Conservation (phyloP, 2,329 filamentous ascomycete genomes). For the Pleoardoris graminearum region DNA sequence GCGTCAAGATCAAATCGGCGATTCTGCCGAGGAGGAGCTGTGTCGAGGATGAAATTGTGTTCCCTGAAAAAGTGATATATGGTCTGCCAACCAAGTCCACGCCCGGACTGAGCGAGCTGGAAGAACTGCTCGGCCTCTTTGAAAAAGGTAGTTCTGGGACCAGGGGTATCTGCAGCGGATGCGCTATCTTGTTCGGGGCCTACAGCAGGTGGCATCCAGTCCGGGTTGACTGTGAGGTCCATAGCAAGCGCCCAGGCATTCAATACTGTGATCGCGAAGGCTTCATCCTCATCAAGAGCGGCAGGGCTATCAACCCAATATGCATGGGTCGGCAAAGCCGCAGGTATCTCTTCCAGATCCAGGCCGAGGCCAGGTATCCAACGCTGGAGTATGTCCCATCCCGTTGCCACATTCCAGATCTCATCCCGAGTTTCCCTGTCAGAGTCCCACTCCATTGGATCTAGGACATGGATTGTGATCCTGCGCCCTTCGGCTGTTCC, state of each 20-base stretch:
- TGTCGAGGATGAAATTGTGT: slow-evolving; percentile 9
- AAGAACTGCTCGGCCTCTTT: slow-evolving; percentile 9
- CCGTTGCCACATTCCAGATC: neutral
- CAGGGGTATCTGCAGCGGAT: neutral
- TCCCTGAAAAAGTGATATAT: slow-evolving; percentile 16
- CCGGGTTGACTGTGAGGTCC: slow-evolving; percentile 14
- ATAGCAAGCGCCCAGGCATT: slow-evolving; percentile 26
- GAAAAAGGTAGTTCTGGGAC: neutral
- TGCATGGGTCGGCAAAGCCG: neutral
- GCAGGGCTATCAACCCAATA: slow-evolving; percentile 13
- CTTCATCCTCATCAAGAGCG: neutral
- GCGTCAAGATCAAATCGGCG: slow-evolving; percentile 12
- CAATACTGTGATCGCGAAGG: slow-evolving; percentile 12
- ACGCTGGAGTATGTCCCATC: slow-evolving; percentile 6
- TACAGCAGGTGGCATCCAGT: slow-evolving; percentile 2
- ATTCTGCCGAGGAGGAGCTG: neutral
- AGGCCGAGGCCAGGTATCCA: neutral
- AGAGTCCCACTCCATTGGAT: slow-evolving; percentile 13
- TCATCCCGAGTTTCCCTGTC: neutral
- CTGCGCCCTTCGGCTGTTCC: neutral
- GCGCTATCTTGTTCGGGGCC: neutral
- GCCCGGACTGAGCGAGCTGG: slow-evolving; percentile 4
- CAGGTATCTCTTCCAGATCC: neutral
- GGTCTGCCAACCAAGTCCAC: slow-evolving; percentile 14
- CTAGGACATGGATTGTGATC: slow-evolving; percentile 12